Conservation (phyloP, 1,284 basidiomycete genomes). For the Trametes versicolor region DNA sequence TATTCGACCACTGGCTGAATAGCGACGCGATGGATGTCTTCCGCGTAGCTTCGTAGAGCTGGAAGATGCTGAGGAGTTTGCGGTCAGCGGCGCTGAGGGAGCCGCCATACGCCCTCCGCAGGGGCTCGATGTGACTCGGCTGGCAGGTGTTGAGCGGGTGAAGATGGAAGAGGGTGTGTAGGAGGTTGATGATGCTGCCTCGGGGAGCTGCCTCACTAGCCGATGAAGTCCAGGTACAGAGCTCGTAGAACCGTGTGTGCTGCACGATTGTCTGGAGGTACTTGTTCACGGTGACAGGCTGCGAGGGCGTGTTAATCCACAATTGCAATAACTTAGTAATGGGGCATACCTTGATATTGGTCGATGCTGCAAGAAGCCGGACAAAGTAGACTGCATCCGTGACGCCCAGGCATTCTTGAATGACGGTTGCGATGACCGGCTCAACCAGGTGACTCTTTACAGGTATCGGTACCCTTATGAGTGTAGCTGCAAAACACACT, state of each 20-base stretch:
- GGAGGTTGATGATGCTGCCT: constrained; percentile 59
- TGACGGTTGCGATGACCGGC: constrained; percentile 72
- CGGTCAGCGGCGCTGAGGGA: constrained; percentile 72
- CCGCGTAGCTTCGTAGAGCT: constrained; percentile 80
- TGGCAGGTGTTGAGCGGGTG: constrained; percentile 87
- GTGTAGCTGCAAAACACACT: constrained; percentile 1
- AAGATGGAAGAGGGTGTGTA: constrained; percentile 75
- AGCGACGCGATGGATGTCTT: constrained; percentile 71
- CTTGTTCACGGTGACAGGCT: constrained; percentile 73
- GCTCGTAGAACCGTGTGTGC: constrained; percentile 63
- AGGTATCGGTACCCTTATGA: constrained; percentile 13
- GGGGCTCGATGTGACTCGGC: constrained; percentile 80
- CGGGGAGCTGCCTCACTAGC: constrained; percentile 39
- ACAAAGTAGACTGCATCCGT: constrained; percentile 59
- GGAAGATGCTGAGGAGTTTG: constrained; percentile 77
- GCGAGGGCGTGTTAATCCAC: constrained; percentile 7
- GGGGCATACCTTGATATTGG: constrained; percentile 67
- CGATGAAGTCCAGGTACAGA: constrained; percentile 44
- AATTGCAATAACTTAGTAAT: neutral
- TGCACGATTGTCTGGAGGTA: constrained; percentile 70
- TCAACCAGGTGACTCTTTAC: constrained; percentile 76
- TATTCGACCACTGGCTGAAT: constrained; percentile 69
- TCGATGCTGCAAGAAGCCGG: constrained; percentile 51
- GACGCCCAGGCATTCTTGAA: constrained; percentile 67
- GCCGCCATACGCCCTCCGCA: constrained; percentile 79